Evolutionary conservation across 2,329 filamentous ascomycete genomes (phyloP).

Genomic region (Lachnellula occidentalis): DNA sequence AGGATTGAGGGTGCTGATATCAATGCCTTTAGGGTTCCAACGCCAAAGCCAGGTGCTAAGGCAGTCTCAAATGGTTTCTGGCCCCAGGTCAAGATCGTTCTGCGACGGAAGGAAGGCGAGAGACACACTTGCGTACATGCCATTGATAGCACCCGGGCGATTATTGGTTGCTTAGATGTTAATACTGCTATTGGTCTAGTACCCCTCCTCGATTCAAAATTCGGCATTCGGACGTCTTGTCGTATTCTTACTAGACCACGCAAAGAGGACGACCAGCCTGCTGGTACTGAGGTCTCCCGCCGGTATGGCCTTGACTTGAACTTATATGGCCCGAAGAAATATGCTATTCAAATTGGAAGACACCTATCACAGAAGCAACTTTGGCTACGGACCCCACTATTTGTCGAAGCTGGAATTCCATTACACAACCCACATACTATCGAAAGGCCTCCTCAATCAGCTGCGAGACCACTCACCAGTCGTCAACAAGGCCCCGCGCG

Average conservation of each 20-base stretch:
- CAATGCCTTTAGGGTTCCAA: conserved; percentile 63
- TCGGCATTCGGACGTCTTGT: conserved; percentile 64
- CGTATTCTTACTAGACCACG: conserved; percentile 64
- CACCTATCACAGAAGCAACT: conserved; percentile 62
- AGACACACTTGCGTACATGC: conserved; percentile 60
- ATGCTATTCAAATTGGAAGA: conserved; percentile 59
- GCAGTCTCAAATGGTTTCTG: conserved; percentile 55
- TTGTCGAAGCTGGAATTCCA: conserved; percentile 61
- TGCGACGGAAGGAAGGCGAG: conserved; percentile 55
- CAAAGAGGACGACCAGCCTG: conserved; percentile 51
- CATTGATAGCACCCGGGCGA: conserved; percentile 62
- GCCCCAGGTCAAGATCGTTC: conserved; percentile 68
- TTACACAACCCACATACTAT: conserved; percentile 69
- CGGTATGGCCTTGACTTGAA: conserved; percentile 64
- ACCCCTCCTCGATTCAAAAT: conserved; percentile 64
- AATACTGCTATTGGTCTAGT: conserved; percentile 62
- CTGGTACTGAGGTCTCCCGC: conserved; percentile 57
- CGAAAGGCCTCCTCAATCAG: conserved; percentile 22
- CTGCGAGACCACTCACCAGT: conserved; percentile 31
- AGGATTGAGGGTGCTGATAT: conserved; percentile 64
- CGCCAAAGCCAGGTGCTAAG: conserved; percentile 57
- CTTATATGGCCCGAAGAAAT: conserved; percentile 70
- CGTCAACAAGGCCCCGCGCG: conserved; percentile 38
- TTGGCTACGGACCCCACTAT: conserved; percentile 60
- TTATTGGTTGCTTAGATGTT: conserved; percentile 72